phyloP scores from a whole-genome alignment of 1,139 yeast species.

The Zygoascus hellenicus region DNA sequence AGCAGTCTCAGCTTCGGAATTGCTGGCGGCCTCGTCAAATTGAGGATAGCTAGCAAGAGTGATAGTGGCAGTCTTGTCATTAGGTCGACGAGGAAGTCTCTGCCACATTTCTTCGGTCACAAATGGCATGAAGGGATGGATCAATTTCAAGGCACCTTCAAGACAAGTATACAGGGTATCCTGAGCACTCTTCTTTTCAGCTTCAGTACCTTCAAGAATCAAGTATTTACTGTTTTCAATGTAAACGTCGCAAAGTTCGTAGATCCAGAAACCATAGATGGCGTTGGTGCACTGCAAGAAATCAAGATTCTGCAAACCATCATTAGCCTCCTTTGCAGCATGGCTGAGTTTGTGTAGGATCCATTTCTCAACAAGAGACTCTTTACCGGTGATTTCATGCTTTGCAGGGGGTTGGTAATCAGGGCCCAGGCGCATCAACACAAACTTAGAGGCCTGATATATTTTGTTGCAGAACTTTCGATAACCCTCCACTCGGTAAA shows the following conservation, averaged over 20 bases:
- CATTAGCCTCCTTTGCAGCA: constrained; percentile 61
- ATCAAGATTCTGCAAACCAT: constrained; percentile 73
- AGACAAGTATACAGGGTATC: constrained; percentile 90
- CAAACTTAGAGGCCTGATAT: constrained; percentile 97
- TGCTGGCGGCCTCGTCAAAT: constrained; percentile 53
- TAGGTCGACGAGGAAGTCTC: constrained; percentile 83
- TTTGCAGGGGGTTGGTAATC: constrained; percentile 76
- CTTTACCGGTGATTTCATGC: constrained; percentile 62
- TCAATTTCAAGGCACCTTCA: constrained; percentile 84
- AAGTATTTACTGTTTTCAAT: constrained; percentile 94
- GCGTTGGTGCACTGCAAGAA: constrained; percentile 84
- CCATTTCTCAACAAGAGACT: constrained; percentile 94
- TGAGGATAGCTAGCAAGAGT: constrained; percentile 75
- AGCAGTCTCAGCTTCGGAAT: constrained; percentile 58
- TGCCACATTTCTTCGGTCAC: constrained; percentile 98
- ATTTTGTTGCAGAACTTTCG: constrained; percentile 99
- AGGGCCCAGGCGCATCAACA: constrained; percentile 83
- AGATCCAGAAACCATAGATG: constrained; percentile 88
- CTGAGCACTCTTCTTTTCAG: constrained; percentile 81
- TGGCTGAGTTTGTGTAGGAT: constrained; percentile 77
- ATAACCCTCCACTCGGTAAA: constrained; percentile 96
- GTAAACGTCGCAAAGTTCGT: constrained; percentile 93
- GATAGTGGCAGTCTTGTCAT: constrained; percentile 66
- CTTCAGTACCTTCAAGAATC: constrained; percentile 84
- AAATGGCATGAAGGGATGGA: constrained; percentile 98